phyloP scores from a whole-genome alignment of 2,329 filamentous ascomycete species.

The Chaetomiaceae sp. region DNA sequence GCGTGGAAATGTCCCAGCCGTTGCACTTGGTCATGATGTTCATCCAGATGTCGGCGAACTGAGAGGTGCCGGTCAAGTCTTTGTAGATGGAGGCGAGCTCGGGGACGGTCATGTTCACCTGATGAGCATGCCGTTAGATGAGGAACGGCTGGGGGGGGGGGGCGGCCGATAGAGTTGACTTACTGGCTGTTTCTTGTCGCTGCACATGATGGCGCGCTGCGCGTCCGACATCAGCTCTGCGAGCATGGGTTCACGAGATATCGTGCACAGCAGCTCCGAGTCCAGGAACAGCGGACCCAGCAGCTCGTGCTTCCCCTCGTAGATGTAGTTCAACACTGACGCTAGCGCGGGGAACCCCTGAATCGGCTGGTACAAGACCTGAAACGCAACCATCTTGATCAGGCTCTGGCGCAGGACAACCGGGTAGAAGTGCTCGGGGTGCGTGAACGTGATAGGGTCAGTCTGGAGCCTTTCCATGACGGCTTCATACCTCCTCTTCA shows the following conservation, averaged over 20 bases:
- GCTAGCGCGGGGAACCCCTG: conserved; percentile 33
- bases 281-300: conserved; percentile 14
- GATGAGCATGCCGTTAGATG: neutral
- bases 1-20: conserved; percentile 23
- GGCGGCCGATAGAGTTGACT: conserved; percentile 3
- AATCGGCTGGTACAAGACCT: conserved; percentile 35
- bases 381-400: conserved; percentile 36
- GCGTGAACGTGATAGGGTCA: conserved; percentile 33
- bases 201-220: conserved; percentile 32
- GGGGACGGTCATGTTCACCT: conserved; percentile 32
- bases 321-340: conserved; percentile 30
- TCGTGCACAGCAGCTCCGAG: conserved; percentile 10
- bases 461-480: conserved; percentile 33
- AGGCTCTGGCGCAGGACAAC: conserved; percentile 36
- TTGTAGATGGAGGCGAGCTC: conserved; percentile 30
- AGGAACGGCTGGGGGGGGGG: too few relatives aligned
- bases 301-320: conserved; percentile 23
- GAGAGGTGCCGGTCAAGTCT: conserved; percentile 30
- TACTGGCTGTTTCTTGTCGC: conserved; percentile 30
- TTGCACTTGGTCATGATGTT: conserved; percentile 25
- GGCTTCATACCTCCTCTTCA: conserved; percentile 30
- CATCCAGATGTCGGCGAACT: conserved; percentile 37
- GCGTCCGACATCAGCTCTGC: conserved; percentile 14
- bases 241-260: neutral
- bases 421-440: conserved; percentile 31